Conservation (phyloP, 2,329 filamentous ascomycete genomes). For the Exophiala dermatitidis region DNA sequence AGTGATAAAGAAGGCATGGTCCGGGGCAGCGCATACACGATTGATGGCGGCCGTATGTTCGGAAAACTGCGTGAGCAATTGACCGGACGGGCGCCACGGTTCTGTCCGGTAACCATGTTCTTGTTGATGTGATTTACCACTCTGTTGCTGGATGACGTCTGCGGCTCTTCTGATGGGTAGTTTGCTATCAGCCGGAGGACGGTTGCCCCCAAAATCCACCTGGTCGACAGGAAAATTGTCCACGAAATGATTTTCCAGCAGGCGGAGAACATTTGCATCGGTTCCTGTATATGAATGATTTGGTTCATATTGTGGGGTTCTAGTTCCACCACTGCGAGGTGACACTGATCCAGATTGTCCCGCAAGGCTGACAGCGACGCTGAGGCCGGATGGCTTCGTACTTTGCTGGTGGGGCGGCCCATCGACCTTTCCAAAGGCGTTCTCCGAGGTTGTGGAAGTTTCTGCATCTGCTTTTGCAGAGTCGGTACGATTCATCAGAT, state of each 20-base stretch:
- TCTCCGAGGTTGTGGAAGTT: slow-evolving; percentile 56
- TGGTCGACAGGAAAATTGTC: slow-evolving; percentile 55
- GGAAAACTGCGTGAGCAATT: slow-evolving; percentile 76
- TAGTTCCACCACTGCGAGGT: slow-evolving; percentile 17
- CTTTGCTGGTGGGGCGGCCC: slow-evolving; percentile 39
- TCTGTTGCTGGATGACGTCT: slow-evolving; percentile 37
- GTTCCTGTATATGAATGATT: slow-evolving; percentile 83
- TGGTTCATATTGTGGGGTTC: slow-evolving; percentile 46
- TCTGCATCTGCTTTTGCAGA: slow-evolving; percentile 56
- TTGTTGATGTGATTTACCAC: slow-evolving; percentile 13
- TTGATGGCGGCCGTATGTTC: slow-evolving; percentile 81
- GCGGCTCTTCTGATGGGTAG: slow-evolving; percentile 49
- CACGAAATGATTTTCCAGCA: slow-evolving; percentile 77
- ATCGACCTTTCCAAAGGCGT: slow-evolving; percentile 59
- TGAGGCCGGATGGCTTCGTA: slow-evolving; percentile 34
- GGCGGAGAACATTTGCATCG: slow-evolving; percentile 53
- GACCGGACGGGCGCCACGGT: slow-evolving; percentile 76
- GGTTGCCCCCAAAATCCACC: slow-evolving; percentile 67
- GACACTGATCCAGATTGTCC: slow-evolving; percentile 27
- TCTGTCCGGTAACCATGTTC: slow-evolving; percentile 32
- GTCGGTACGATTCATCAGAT: slow-evolving; percentile 53
- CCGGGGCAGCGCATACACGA: slow-evolving; percentile 72
- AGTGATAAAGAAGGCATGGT: slow-evolving; percentile 91
- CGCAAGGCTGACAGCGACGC: slow-evolving; percentile 31
- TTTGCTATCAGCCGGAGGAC: slow-evolving; percentile 57